These are phyloP conservation scores for Amanita exitialis DNA, from an alignment of 768 basidiomycete genomes.

Conservation along the genomic window DNA sequence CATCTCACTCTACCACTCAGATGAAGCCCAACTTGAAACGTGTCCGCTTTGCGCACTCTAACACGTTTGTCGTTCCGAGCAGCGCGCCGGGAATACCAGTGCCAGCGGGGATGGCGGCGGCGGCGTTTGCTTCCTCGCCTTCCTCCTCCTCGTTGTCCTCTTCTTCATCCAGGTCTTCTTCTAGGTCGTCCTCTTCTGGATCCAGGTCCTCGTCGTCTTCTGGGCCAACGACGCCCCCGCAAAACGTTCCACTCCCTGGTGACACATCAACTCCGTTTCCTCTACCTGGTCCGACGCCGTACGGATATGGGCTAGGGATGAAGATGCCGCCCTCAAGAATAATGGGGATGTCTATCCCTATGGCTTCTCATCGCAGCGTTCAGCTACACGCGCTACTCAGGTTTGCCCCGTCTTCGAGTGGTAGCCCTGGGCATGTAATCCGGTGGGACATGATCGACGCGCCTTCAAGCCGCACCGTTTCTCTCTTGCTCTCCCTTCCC, in stretches of 20 bases:
- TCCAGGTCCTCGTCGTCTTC: neutral
- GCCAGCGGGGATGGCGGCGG: no score
- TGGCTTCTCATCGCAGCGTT: neutral
- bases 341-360: neutral
- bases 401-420: neutral
- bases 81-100: no score
- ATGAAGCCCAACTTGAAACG: neutral
- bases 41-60: neutral
- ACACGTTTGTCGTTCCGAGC: neutral
- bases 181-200: neutral
- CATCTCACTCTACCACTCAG: neutral
- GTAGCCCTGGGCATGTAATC: neutral
- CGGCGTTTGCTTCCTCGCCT: no score
- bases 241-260: neutral
- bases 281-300: neutral
- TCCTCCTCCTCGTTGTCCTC: neutral
- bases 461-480: neutral
- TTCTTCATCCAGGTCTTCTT: neutral
- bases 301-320: neutral
- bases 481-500: conserved; percentile 16
- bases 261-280: neutral
- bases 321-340: neutral
- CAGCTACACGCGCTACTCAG: neutral
- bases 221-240: neutral
- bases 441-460: neutral